Evolutionary conservation across 495 filamentous ascomycete species (phyloP), one percentile per base, ranked within the genome.

Genomic region (Cairneyella variabilis): DNA sequence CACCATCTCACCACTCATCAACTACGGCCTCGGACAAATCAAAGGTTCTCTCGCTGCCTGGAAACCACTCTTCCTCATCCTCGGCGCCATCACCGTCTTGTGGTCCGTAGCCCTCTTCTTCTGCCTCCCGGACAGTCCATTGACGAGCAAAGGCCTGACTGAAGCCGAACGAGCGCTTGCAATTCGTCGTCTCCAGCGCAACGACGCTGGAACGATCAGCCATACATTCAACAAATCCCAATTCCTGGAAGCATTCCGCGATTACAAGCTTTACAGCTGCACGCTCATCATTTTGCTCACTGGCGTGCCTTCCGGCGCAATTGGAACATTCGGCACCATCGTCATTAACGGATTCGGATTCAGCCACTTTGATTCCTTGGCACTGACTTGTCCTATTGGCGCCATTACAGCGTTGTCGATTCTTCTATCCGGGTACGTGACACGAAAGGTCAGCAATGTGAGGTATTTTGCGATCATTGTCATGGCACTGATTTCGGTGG

Each of bases 401-500:
- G 64, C 65, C 6, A 62, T 67, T 17, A 66, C 64, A n/a, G 69
- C 84, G 32, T 69, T 88, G 49, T 73, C 71, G 54, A 85, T 88
- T 52, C 73, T 86, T 0, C 59, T 83, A 0, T 80, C 77, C 17
- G 84, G 85, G 3, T 88, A 72, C 44, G 66, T 86, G 10, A 73
- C 77, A 8, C 73, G 76, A 0, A 66, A 71, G 0, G 68, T 82
- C 47, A 75, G 70, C 21, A 83, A 88, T 59, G 77, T 81, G 26
- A 75, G 84, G 25, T 75, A 86, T 48, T 60, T 78, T 17, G 76
- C 83, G 66, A 68, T 87, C 0, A 70, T 86, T 8, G 14, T 75
- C 23, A 82, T 77, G 62, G 86, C 81, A 48, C 68, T 89, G 18
- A 84, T 84, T 1, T 82, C 87, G 27, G 85, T 89, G 26, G 82